Percentiles rank a stretch among this genome's conserved stretches.
These are phyloP conservation scores for Psilocybe subaeruginosa DNA, from an alignment of 768 basidiomycete genomes.

Conservation along the genomic window DNA sequence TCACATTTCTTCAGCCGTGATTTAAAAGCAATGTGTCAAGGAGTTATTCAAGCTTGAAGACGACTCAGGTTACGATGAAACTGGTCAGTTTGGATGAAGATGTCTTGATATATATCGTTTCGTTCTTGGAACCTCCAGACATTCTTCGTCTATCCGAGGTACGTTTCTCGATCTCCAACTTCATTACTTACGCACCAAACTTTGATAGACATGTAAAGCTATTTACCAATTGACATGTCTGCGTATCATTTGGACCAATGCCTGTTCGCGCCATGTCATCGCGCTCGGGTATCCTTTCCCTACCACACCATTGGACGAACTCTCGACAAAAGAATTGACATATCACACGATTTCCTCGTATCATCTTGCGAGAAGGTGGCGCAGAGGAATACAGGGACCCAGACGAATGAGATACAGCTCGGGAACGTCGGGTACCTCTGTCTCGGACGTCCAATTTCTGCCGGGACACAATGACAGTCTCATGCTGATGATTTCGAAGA, in stretches of 20 bases:
- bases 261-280: constrained; percentile 46
- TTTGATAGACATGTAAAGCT: constrained; percentile 51
- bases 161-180: constrained; percentile 6
- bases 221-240: constrained; percentile 45
- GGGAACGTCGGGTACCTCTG: constrained; percentile 40
- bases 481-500: constrained; percentile 57
- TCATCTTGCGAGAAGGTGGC: constrained; percentile 55
- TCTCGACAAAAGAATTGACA: constrained; percentile 49
- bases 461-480: constrained; percentile 42
- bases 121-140: constrained; percentile 37
- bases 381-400: constrained; percentile 17
- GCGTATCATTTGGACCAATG: constrained; percentile 60
- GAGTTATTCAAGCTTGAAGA: neutral
- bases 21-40: too few relatives aligned
- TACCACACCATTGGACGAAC: constrained; percentile 30
- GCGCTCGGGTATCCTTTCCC: constrained; percentile 55
- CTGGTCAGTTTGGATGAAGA: constrained; percentile 24
- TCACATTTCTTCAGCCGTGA: too few relatives aligned
- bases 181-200: neutral
- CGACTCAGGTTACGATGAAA: neutral
- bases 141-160: constrained; percentile 49
- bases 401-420: constrained; percentile 26
- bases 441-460: constrained; percentile 59
- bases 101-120: constrained; percentile 32
- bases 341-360: constrained; percentile 44